phyloP scores from a whole-genome alignment of 768 basidiomycete species.

The Mycena filopes region DNA sequence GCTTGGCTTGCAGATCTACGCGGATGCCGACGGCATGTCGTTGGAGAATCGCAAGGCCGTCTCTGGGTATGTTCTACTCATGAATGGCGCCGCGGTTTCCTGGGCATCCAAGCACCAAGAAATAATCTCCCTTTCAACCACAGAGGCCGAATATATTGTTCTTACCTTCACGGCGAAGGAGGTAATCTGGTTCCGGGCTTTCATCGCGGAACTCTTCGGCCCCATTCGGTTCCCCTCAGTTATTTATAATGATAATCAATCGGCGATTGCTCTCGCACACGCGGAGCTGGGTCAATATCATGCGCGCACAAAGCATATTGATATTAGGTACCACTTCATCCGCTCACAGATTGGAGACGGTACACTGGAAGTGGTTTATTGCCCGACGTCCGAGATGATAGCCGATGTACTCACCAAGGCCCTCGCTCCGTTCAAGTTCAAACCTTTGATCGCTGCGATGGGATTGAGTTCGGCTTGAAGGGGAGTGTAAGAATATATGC shows the following conservation, averaged over 20 bases:
- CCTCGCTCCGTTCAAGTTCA: conserved; percentile 19
- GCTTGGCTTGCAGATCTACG: conserved; percentile 14
- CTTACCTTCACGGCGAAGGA: conserved; percentile 15
- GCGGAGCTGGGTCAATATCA: conserved; percentile 25
- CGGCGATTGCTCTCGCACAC: conserved; percentile 18
- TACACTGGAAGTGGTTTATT: conserved; percentile 15
- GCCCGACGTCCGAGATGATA: conserved; percentile 20
- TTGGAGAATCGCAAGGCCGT: conserved; percentile 17
- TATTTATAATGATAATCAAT: conserved; percentile 25
- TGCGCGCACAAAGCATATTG: conserved; percentile 26
- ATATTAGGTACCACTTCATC: conserved; percentile 26
- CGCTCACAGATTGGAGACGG: conserved; percentile 13
- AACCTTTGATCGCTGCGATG: conserved; percentile 4
- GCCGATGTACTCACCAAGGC: conserved; percentile 24
- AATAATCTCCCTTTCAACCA: conserved; percentile 14
- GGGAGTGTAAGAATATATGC: conserved; percentile 26
- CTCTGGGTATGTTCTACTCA: conserved; percentile 8
- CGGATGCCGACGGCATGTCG: conserved; percentile 19
- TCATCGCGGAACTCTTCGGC: conserved; percentile 21
- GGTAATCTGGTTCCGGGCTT: conserved; percentile 9
- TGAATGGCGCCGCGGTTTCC: conserved; percentile 25
- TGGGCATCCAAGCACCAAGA: conserved; percentile 24
- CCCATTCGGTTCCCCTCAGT: conserved; percentile 4
- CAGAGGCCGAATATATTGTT: conserved; percentile 20
- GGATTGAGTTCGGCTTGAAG: conserved; percentile 28